Conservation (phyloP, 1,139 yeast species). For the Yamadazyma sp. region DNA sequence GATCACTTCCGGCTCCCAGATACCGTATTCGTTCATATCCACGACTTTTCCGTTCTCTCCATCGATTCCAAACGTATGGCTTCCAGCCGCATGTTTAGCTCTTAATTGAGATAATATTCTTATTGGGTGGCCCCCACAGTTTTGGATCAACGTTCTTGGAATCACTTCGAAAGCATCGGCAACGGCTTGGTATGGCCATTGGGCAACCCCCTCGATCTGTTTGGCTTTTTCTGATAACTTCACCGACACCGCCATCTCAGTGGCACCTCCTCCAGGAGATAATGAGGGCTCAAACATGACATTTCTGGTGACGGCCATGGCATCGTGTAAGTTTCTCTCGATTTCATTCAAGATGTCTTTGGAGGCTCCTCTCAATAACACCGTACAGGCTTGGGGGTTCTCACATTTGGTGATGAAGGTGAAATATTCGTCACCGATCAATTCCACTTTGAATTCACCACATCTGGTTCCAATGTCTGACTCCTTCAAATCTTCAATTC, state of each 20-base stretch:
- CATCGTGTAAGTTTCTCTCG: constrained; percentile 96
- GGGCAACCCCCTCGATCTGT: constrained; percentile 89
- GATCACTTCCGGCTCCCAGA: constrained; percentile 99
- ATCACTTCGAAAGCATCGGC: constrained; percentile 92
- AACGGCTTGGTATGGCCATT: constrained; percentile 98
- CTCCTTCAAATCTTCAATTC: constrained; percentile 92
- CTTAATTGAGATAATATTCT: constrained; percentile 85
- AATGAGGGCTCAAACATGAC: constrained; percentile 93
- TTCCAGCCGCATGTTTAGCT: constrained; percentile 94
- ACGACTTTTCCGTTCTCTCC: constrained; percentile 94
- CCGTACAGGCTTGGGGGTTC: constrained; percentile 91
- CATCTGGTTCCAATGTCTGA: constrained; percentile 85
- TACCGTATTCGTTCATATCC: constrained; percentile 93
- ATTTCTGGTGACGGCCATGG: constrained; percentile 96
- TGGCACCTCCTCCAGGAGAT: constrained; percentile 99
- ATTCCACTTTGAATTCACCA: constrained; percentile 88
- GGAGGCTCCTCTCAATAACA: constrained; percentile 91
- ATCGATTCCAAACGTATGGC: constrained; percentile 84
- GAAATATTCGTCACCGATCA: constrained; percentile 96
- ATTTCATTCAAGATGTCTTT: constrained; percentile 95
- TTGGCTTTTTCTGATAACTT: constrained; percentile 88
- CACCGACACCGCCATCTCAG: constrained; percentile 97
- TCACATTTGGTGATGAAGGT: constrained; percentile 79
- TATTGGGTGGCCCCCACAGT: constrained; percentile 97
- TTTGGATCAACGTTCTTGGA: constrained; percentile 94